These are phyloP conservation scores for Cladobotryum protrusum DNA, from an alignment of 2,329 filamentous ascomycete species.

Conservation along the genomic window DNA sequence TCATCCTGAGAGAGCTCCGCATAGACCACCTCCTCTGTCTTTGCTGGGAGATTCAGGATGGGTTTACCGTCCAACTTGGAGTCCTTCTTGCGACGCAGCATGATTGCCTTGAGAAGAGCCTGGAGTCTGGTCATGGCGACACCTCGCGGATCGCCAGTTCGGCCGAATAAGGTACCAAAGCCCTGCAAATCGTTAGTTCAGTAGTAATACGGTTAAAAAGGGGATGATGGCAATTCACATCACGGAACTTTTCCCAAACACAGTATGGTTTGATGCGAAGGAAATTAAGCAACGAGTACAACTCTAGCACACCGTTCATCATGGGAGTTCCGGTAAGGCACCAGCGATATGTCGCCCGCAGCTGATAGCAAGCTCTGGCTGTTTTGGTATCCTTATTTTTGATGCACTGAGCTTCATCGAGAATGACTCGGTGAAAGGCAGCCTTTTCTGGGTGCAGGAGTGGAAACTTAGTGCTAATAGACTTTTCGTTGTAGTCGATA, in stretches of 20 bases:
- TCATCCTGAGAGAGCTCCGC: constrained; percentile 69
- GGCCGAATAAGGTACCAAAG: constrained; percentile 37
- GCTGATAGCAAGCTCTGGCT: constrained; percentile 59
- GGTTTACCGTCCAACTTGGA: constrained; percentile 74
- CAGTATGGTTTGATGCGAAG: constrained; percentile 71
- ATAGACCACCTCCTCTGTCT: constrained; percentile 70
- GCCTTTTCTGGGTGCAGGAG: constrained; percentile 54
- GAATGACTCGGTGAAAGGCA: constrained; percentile 71
- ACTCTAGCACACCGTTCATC: constrained; percentile 77
- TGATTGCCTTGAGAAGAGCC: constrained; percentile 68
- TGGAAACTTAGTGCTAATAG: constrained; percentile 37
- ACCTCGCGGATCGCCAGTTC: constrained; percentile 42
- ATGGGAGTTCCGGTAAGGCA: constrained; percentile 77
- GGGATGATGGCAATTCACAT: constrained; percentile 30
- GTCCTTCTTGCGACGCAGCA: constrained; percentile 76
- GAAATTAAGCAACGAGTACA: constrained; percentile 73
- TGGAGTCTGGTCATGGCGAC: constrained; percentile 68
- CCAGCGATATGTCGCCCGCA: constrained; percentile 70
- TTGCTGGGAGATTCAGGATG: constrained; percentile 68
- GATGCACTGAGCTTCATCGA: constrained; percentile 82
- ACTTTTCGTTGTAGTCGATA: constrained; percentile 31
- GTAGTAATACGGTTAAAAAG: not conserved
- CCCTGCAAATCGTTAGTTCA: constrained; percentile 21
- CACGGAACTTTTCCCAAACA: constrained; percentile 54
- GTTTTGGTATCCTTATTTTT: constrained; percentile 70